These are phyloP conservation scores for Penicillium steckii DNA, from an alignment of 495 filamentous ascomycete species.

Conservation along the genomic window DNA sequence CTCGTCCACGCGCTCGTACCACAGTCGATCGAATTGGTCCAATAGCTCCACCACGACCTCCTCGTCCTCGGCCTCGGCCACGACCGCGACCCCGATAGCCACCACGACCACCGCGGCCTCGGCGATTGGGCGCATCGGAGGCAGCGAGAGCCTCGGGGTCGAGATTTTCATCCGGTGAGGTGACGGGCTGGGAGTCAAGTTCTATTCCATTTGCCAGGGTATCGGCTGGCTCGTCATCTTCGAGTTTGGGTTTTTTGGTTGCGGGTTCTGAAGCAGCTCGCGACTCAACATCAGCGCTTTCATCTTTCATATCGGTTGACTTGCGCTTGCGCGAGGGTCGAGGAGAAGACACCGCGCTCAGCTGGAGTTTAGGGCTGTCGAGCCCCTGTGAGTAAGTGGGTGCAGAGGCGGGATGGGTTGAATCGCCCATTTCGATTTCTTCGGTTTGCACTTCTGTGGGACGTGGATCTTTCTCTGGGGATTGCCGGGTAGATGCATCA, in stretches of 20 bases:
- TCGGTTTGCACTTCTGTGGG: not conserved
- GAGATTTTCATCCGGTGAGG: constrained; percentile 19
- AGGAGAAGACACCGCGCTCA: constrained; percentile 8
- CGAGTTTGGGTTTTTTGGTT: constrained; percentile 33
- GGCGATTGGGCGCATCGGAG: constrained; percentile 14
- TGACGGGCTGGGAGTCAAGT: constrained; percentile 9
- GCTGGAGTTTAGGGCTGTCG: not conserved
- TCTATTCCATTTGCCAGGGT: not conserved
- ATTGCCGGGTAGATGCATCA: not conserved
- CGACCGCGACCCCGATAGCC: constrained; percentile 24
- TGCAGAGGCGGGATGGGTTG: not conserved
- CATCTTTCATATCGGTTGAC: constrained; percentile 27
- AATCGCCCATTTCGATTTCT: not conserved
- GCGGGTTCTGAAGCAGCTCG: constrained; percentile 8
- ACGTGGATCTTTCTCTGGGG: not conserved
- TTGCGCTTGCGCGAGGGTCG: constrained; percentile 32
- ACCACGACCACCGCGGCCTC: constrained; percentile 37
- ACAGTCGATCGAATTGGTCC: constrained; percentile 17
- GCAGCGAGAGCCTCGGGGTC: not conserved
- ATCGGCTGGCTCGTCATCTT: constrained; percentile 20
- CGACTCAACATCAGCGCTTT: constrained; percentile 11
- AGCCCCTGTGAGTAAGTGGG: not conserved
- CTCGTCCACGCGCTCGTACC: constrained; percentile 23
- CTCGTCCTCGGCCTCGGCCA: constrained; percentile 36
- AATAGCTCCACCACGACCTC: constrained; percentile 27